phyloP scores from a whole-genome alignment of 2,329 filamentous ascomycete genomes.

The Trichoderma polysporum region DNA sequence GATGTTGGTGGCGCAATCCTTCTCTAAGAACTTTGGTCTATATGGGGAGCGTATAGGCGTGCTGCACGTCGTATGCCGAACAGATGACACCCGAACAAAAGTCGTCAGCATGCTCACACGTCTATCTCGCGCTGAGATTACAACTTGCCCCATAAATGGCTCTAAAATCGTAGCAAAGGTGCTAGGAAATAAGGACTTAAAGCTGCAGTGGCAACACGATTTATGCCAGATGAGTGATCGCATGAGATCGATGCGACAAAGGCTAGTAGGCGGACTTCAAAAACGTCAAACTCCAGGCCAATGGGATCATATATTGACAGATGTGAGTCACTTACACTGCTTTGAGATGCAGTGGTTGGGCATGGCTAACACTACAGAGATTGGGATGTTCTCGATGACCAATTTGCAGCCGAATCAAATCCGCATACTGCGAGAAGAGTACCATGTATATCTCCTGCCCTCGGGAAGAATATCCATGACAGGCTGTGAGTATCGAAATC shows the following conservation, averaged over 20 bases:
- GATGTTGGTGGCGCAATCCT: constrained; percentile 36
- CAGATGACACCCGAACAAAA: not conserved
- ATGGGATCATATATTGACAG: not conserved
- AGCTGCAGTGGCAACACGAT: constrained; percentile 6
- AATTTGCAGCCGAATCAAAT: not conserved
- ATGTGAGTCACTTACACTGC: not conserved
- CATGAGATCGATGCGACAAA: constrained; percentile 57
- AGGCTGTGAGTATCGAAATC: not conserved
- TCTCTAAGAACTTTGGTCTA: constrained; percentile 40
- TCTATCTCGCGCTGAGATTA: not conserved
- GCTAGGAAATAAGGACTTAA: not conserved
- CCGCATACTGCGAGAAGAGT: not conserved
- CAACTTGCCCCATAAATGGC: not conserved
- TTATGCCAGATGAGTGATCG: not conserved
- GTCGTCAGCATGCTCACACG: not conserved
- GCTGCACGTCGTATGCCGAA: constrained; percentile 24
- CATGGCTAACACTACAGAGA: not conserved
- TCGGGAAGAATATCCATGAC: not conserved
- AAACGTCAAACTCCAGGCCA: not conserved
- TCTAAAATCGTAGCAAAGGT: not conserved
- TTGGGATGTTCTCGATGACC: not conserved
- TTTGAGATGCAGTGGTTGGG: not conserved
- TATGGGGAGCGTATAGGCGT: constrained; percentile 38
- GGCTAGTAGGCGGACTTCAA: not conserved
- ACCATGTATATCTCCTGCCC: not conserved